phyloP scores from a whole-genome alignment of 495 filamentous ascomycete genomes.

The Lophium mytilinum region DNA sequence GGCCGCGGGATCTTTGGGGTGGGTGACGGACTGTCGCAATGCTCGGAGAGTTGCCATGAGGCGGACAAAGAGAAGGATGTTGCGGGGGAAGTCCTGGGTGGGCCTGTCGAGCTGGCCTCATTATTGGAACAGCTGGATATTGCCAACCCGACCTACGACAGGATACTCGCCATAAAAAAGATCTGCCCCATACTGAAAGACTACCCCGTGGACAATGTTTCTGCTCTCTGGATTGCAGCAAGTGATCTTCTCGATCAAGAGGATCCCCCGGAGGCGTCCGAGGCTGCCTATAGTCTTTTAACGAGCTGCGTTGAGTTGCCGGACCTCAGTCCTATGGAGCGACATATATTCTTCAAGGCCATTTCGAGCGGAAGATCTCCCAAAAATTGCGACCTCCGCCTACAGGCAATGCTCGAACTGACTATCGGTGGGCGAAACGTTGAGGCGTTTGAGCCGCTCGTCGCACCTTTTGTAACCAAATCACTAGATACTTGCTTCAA shows the following conservation, averaged over 20 bases:
- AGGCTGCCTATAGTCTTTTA: conserved; percentile 55
- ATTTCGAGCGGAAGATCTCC: conserved; percentile 43
- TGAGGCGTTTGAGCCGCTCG: conserved; percentile 54
- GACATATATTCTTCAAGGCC: conserved; percentile 55
- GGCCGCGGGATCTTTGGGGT: background rate
- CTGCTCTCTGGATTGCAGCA: conserved; percentile 54
- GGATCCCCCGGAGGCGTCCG: conserved; percentile 45
- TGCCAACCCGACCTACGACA: conserved; percentile 1
- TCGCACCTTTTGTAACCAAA: conserved; percentile 48
- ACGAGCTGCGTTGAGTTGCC: conserved; percentile 54
- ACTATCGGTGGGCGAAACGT: conserved; percentile 56
- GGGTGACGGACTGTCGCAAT: background rate
- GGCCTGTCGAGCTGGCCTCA: conserved; percentile 14
- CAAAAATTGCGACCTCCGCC: conserved; percentile 55
- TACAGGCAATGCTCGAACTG: conserved; percentile 53
- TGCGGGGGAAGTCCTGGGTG: conserved; percentile 4
- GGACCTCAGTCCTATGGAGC: conserved; percentile 54
- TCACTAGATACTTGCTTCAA: conserved; percentile 52
- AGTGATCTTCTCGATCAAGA: conserved; percentile 54
- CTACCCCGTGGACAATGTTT: conserved; percentile 31
- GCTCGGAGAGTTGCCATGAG: background rate
- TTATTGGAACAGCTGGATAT: conserved; percentile 16
- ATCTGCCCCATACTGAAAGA: conserved; percentile 16
- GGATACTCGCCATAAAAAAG: conserved; percentile 6
- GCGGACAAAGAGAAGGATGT: background rate